phyloP scores from a whole-genome alignment of 805 yeast genomes.

The Lachancea kluyveri region DNA sequence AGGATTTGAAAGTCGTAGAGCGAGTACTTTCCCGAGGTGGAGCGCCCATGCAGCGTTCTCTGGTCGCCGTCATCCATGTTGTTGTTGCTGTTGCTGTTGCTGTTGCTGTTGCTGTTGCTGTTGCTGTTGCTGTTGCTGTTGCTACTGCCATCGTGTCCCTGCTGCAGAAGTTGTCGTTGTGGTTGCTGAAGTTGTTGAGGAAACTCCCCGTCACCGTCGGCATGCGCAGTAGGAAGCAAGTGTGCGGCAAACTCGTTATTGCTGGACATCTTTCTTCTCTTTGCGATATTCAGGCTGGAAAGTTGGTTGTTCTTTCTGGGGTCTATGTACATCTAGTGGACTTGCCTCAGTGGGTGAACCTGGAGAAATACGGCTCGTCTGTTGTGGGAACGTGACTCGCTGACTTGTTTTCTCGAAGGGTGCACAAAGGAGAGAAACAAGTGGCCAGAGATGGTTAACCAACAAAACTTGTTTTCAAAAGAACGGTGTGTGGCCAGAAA shows the following conservation, averaged over 20 bases:
- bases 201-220: too few species aligned
- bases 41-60: constrained; percentile 3
- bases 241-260: too few species aligned
- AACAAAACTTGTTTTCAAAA: too few species aligned
- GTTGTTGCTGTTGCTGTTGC: constrained; percentile 1
- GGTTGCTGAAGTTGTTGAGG: not conserved
- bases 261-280: too few species aligned
- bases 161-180: not conserved
- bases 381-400: too few species aligned
- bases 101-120: constrained; percentile 1
- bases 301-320: constrained; percentile 20
- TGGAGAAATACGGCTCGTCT: too few species aligned
- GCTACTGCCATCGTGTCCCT: not conserved
- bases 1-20: constrained; percentile 74
- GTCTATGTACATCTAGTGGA: constrained; percentile 20
- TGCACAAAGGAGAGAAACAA: too few species aligned
- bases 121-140: not conserved
- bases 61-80: not conserved
- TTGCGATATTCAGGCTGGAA: constrained; percentile 11
- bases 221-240: too few species aligned
- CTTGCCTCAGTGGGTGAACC: too few species aligned
- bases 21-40: constrained; percentile 63
- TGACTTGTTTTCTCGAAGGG: too few species aligned
- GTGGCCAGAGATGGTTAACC: too few species aligned
- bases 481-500: too few species aligned